Percentiles rank a stretch among this genome's conserved stretches.
phyloP scores from a whole-genome alignment of 1,139 yeast genomes.

The Hyphopichia fennica region DNA sequence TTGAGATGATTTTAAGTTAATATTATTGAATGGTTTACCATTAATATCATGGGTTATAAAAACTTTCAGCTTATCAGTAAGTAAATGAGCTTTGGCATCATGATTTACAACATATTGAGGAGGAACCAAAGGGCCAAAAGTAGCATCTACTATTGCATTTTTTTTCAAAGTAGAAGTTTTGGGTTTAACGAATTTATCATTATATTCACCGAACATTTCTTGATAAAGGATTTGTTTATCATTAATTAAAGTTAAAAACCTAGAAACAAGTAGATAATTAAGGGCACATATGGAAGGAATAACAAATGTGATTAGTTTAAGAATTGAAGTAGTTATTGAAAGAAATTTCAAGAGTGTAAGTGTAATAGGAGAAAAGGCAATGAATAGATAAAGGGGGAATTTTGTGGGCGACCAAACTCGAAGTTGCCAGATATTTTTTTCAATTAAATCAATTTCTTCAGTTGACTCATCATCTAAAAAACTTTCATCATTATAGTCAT shows the following conservation, averaged over 20 bases:
- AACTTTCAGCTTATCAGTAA: slow-evolving; percentile 37
- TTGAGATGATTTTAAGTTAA: slow-evolving; percentile 9
- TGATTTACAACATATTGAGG: slow-evolving; percentile 11
- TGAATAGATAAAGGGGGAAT: slow-evolving; percentile 46
- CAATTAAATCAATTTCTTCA: slow-evolving; percentile 15
- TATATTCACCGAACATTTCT: slow-evolving; percentile 65
- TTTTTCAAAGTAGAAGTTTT: slow-evolving; percentile 51
- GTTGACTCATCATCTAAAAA: slow-evolving; percentile 17
- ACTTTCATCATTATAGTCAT: slow-evolving; percentile 6
- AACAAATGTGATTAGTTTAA: slow-evolving; percentile 33
- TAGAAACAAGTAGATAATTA: slow-evolving; percentile 39
- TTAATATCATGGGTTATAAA: slow-evolving; percentile 49
- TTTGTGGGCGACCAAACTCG: slow-evolving; percentile 61
- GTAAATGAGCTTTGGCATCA: slow-evolving; percentile 28
- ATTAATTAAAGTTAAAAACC: slow-evolving; percentile 48
- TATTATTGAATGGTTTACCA: slow-evolving; percentile 28
- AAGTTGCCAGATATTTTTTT: slow-evolving; percentile 50
- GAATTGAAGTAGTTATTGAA: slow-evolving; percentile 31
- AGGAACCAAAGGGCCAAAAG: slow-evolving; percentile 32
- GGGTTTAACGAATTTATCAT: slow-evolving; percentile 66
- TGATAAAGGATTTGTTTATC: slow-evolving; percentile 64
- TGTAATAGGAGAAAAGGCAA: slow-evolving; percentile 59
- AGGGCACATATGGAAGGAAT: slow-evolving; percentile 38
- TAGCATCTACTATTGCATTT: slow-evolving; percentile 68
- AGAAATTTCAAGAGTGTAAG: slow-evolving; percentile 33